Evolutionary conservation across 2,329 filamentous ascomycete species (phyloP), one percentile per base, ranked within the genome.

Genomic region (Neocatenulostroma microsporum): DNA sequence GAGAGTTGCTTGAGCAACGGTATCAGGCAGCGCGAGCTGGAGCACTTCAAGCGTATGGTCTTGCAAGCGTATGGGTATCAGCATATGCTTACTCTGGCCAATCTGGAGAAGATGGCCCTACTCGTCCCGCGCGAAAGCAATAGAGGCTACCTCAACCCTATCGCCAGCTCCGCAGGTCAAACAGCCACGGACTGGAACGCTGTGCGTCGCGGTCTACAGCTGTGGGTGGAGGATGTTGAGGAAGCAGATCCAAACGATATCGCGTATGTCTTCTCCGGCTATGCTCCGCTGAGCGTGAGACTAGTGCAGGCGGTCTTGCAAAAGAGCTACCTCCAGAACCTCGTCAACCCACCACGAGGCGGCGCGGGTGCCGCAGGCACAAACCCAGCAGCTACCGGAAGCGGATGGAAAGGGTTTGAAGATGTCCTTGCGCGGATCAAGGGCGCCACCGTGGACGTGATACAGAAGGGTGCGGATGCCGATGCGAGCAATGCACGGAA

Each of bases 221-320:
- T 98, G 12, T 94, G 95, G 56, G 82, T 95, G 38, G 91, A 98
- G 57, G 91, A 96, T 58, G 89, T 98, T 25, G 88, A 94, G 56
- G 91, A 98, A 61, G 80, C 91, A 41, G 83, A 93, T 30, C 91
- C 91, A 2, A 84, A 91, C 53, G 91, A 98, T 52, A 81, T 96
- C 43, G 83, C 88, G n/a, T 98, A 98, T 54, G 88, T 95, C 9
- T 98, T 96, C 63, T 94, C 85, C 46, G 93, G 91, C 35, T 98
- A 96, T 57, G 91, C 93, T 3, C 93, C 91, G 0, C 73, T 98
- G 10, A 94, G 85, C 29, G 76, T 96, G 36, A 80, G 91, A 12
- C 74, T 98, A 4, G 82, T 98, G 5, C 93, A 98, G 61, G 91
- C 85, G 56, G 76, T 96, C 33, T 65, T 98, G 31, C 88, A 96